These are phyloP conservation scores for Paracamarosporium sp. DNA, from an alignment of 2,329 filamentous ascomycete species.

Conservation along the genomic window DNA sequence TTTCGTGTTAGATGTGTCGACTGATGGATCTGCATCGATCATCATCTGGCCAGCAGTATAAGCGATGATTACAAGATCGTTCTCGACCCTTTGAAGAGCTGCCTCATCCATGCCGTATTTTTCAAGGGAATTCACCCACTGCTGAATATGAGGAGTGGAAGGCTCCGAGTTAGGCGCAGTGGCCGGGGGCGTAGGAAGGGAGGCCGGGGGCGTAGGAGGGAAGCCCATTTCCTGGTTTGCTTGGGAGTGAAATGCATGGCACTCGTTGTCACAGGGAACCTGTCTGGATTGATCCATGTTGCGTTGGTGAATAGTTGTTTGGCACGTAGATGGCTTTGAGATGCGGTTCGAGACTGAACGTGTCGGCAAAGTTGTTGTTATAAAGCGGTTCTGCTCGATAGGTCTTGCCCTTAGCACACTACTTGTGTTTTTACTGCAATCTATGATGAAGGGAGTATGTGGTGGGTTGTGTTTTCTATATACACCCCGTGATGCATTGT, in stretches of 20 bases:
- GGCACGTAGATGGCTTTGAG: background rate
- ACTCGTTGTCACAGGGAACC: too few relatives aligned
- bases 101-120: slow-evolving; percentile 23
- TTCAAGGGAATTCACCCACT: slow-evolving; percentile 11
- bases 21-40: slow-evolving; percentile 34
- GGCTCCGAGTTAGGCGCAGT: slow-evolving; percentile 11
- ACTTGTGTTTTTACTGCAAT: background rate
- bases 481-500: background rate
- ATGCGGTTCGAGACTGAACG: background rate
- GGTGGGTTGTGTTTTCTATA: background rate
- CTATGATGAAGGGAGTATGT: background rate
- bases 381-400: background rate
- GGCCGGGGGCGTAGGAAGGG: background rate
- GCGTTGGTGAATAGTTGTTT: too few relatives aligned
- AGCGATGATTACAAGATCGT: slow-evolving; percentile 33
- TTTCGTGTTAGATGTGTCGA: slow-evolving; percentile 35
- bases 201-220: background rate
- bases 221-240: background rate
- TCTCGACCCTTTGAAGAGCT: slow-evolving; percentile 22
- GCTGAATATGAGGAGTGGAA: slow-evolving; percentile 18
- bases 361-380: background rate
- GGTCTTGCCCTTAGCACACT: background rate
- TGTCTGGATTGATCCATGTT: too few relatives aligned
- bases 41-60: slow-evolving; percentile 40
- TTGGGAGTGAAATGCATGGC: background rate